Evolutionary conservation across 1,139 yeast genomes (phyloP), one percentile per base, ranked within the genome.

Genomic region (Scheffersomyces segobiensis): DNA sequence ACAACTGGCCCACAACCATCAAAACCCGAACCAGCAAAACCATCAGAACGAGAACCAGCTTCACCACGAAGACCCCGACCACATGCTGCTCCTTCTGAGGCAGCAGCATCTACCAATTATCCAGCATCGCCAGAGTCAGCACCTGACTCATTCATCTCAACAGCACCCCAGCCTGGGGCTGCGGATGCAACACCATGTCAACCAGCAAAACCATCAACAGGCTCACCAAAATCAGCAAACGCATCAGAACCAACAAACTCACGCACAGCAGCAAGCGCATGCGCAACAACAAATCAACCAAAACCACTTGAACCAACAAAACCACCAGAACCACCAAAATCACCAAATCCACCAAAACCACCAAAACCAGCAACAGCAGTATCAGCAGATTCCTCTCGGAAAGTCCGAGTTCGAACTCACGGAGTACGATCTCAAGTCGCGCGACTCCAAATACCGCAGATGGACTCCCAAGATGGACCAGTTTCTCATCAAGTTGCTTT

Each of bases 401-500:
- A 52, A 10, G 50, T 51, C 12, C 48, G 62, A 59, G 46, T 52
- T 56, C 24, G 71, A 69, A 18, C 63, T 71, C 39, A 63, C 69
- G 39, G 73, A 68, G 54, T 74, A 67, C 56, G 81, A 77, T 56
- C 64, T 76, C 60, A 77, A 77, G 60, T 73, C 78, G 5, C 70
- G 71, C 53, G 80, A 76, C 54, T 74, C 81, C 8, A 78, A 78
- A 59, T 78, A 78, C 63, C 71, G 75, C 54, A 59, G 82, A 62
- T 78, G 82, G 82, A 70, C 80, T 0, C 79, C 81, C 0, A 69
- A 69, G 50, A 78, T 78, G 81, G 82, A 78, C 60, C 78, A 73
- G 58, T 74, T 61, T 57, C 66, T 78, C 26, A 69, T 78, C 52
- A 74, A 71, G 56, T 62, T 78, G 21, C 65, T 78, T 17, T 70